Base-by-base conservation (phyloP, 2,329 filamentous ascomycete species). In the Pyricularia sp. region DNA sequence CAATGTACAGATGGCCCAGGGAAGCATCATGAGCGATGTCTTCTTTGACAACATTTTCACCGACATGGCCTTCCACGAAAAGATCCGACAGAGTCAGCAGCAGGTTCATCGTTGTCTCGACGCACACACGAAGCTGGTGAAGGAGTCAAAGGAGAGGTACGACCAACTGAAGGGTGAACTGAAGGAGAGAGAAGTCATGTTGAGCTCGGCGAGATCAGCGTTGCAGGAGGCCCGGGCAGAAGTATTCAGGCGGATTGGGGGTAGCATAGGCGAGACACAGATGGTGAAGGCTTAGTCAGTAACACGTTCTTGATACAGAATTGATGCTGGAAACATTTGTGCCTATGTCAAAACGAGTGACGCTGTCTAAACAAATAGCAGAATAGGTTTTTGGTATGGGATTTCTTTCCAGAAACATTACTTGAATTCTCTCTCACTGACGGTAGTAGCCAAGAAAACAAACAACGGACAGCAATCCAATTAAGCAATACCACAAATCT, bases 21-120 rank as follows among this genome's bases (percentile, higher is more conserved):
- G 82, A 0, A 79, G 75, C 68, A 77, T 85, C 17, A 79, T 86
- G 74, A 78, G 77, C 9, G 84, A 86, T 70, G 78, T 86, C 2
- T 77, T 86, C n/a, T 86, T 86, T 71, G 83, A 86, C 72, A 86
- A 85, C 66, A 80, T 85, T 69, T 84, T 84, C 72, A 80, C 79
- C 10, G 84, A 86, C 69, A 80, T 83, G 77, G 78, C 79, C 2
- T 85, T 86, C 74, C 83, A 84, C 70, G 78, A 84, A 14, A 80
- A 84, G 74, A 83, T 88, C 70, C 81, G 84, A 72, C 73, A 77
- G 20, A 82, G 79, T 3, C 76, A 78, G 59, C 68, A 68, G 30
- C 77, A 82, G 70, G 76, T 81, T 2, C 71, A 78, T 9, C 73
- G 77, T 64, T 79, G 80, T 59, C 72, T 75, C 25, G 70, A 74